Conservation (phyloP, 352 stramenopile species). For the Globisporangium camurandrum region DNA sequence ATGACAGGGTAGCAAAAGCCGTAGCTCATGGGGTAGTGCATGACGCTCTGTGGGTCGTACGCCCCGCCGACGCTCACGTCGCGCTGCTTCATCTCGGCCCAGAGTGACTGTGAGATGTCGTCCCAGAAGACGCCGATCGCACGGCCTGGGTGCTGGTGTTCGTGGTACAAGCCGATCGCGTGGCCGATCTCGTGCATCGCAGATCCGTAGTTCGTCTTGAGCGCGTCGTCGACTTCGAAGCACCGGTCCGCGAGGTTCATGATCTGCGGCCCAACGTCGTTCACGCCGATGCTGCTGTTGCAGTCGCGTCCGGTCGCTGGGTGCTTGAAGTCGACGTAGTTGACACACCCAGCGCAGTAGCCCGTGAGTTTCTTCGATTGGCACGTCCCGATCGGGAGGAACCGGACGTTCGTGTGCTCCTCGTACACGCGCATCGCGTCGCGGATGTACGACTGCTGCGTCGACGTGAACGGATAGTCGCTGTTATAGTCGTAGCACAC, state of each 20-base stretch:
- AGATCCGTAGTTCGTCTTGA: slow-evolving; percentile 68
- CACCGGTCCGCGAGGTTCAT: slow-evolving; percentile 73
- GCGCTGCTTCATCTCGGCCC: slow-evolving; percentile 62
- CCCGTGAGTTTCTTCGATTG: slow-evolving; percentile 27
- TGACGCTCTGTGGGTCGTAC: slow-evolving; percentile 68
- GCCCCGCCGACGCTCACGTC: slow-evolving; percentile 54
- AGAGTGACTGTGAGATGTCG: slow-evolving; percentile 61
- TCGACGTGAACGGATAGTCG: slow-evolving; percentile 56
- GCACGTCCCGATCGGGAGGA: slow-evolving; percentile 46
- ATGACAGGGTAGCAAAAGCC: slow-evolving; percentile 64
- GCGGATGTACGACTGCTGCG: slow-evolving; percentile 47
- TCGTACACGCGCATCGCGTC: slow-evolving; percentile 64
- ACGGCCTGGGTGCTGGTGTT: slow-evolving; percentile 72
- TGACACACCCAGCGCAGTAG: slow-evolving; percentile 60
- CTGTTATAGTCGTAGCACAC: slow-evolving; percentile 67
- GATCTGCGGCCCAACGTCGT: slow-evolving; percentile 44
- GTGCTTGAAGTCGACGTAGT: slow-evolving; percentile 78
- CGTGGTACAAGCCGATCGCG: slow-evolving; percentile 69
- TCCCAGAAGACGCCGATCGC: slow-evolving; percentile 70
- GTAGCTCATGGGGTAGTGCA: slow-evolving; percentile 76
- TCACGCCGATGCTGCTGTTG: slow-evolving; percentile 74
- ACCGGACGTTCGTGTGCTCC: slow-evolving; percentile 63
- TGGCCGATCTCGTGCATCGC: slow-evolving; percentile 83
- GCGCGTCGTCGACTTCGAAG: slow-evolving; percentile 64
- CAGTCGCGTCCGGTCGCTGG: slow-evolving; percentile 58